These are phyloP conservation scores for Colletotrichum melonis DNA, from an alignment of 2,329 filamentous ascomycete genomes.

Conservation along the genomic window DNA sequence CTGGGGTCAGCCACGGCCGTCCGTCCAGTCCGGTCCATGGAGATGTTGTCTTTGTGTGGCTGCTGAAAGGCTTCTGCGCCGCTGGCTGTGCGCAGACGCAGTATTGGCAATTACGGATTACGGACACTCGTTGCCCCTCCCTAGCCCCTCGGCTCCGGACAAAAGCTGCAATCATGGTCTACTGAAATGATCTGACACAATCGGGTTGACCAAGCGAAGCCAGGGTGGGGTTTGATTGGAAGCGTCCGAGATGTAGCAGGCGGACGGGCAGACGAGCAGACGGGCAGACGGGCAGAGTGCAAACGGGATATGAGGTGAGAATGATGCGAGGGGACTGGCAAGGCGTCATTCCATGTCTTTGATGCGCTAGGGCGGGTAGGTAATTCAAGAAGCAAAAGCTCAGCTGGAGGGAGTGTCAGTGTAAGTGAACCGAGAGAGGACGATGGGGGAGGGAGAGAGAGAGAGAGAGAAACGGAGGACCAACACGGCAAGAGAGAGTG, in stretches of 20 bases:
- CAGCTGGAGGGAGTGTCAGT: slow-evolving; percentile 1
- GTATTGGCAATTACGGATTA: background rate
- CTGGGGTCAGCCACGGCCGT: slow-evolving; percentile 4
- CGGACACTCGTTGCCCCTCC: slow-evolving; percentile 11
- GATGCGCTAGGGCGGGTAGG: slow-evolving; percentile 9
- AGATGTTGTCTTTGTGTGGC: slow-evolving; percentile 5
- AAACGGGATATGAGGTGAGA: slow-evolving; percentile 9
- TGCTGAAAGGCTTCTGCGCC: background rate
- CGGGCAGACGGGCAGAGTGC: slow-evolving; percentile 9
- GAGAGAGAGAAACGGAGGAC: background rate
- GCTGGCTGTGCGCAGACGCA: slow-evolving; percentile 9
- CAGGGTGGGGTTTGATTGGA: slow-evolving; percentile 11
- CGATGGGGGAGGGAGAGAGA: background rate
- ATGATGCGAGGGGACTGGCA: slow-evolving; percentile 9
- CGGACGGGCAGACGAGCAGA: background rate
- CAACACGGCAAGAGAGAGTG: background rate
- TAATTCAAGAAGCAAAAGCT: background rate
- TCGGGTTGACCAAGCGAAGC: slow-evolving; percentile 11
- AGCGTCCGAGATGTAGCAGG: slow-evolving; percentile 15
- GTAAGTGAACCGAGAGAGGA: background rate
- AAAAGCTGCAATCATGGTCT: background rate
- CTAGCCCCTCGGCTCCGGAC: slow-evolving; percentile 7
- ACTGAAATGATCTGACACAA: slow-evolving; percentile 18
- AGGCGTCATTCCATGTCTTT: slow-evolving; percentile 31
- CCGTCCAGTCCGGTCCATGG: slow-evolving; percentile 1